These are phyloP conservation scores for Trichophyton verrucosum DNA, from an alignment of 2,329 filamentous ascomycete species.

Conservation along the genomic window DNA sequence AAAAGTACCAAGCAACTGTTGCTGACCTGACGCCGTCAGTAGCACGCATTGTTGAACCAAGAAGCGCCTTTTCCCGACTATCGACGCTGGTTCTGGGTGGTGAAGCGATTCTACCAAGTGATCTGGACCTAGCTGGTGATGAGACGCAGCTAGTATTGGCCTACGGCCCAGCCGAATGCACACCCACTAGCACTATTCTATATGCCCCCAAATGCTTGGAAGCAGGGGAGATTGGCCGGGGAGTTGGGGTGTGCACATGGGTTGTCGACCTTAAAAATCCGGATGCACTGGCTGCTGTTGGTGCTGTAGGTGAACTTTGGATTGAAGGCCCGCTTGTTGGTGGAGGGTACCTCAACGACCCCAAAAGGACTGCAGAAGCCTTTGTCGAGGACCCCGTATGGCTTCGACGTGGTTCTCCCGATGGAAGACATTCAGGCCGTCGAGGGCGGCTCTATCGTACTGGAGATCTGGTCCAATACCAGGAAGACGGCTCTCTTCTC, in stretches of 20 bases:
- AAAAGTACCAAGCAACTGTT: conserved; percentile 40
- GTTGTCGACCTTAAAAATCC: conserved; percentile 16
- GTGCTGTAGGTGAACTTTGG: conserved; percentile 29
- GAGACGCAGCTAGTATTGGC: conserved; percentile 27
- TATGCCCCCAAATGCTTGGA: conserved; percentile 24
- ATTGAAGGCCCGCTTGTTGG: conserved; percentile 29
- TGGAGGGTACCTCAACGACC: conserved; percentile 24
- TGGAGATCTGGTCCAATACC: conserved; percentile 16
- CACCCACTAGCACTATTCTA: conserved; percentile 29
- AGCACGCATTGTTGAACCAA: conserved; percentile 37
- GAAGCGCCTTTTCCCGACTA: conserved; percentile 26
- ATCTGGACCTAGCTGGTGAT: conserved; percentile 17
- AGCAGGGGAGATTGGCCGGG: conserved; percentile 22
- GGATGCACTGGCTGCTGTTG: conserved; percentile 20
- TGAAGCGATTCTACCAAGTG: conserved; percentile 16
- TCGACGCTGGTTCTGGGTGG: conserved; percentile 25
- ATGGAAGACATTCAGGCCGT: not conserved
- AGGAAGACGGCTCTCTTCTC: conserved; percentile 10
- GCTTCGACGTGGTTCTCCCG: not conserved
- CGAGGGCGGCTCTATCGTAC: conserved; percentile 18
- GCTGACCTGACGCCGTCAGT: conserved; percentile 49
- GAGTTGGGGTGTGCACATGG: conserved; percentile 15
- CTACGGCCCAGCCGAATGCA: conserved; percentile 20
- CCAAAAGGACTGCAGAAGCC: conserved; percentile 10
- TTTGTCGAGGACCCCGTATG: conserved; percentile 12